Evolutionary conservation across 1,284 basidiomycete species (phyloP), one percentile per base, ranked within the genome.

Genomic region (Violaceomyces palustris): DNA sequence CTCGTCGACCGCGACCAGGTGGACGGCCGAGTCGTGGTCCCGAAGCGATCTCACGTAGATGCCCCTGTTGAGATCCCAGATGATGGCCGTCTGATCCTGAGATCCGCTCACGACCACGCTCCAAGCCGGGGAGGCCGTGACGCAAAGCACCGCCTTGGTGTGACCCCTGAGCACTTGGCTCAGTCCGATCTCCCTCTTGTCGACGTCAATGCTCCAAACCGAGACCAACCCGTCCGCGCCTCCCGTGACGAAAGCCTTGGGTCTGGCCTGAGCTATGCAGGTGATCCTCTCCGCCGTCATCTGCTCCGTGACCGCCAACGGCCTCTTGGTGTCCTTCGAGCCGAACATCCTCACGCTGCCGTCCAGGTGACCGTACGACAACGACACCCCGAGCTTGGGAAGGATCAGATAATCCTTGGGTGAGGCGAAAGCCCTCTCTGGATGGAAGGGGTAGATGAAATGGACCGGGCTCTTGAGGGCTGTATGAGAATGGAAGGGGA

Each of bases 31-130:
- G 0, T 62, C 73, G 28, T 61, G 61, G 27, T 60, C 62, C 9
- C 45, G 56, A 19, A 74, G 58, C 26, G 55, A 41, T 6, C 62
- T 55, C 2, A 70, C 60, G 32, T 65, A 64, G 9, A 50, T 43
- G 21, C 51, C 60, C 21, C 84, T 79, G 66, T 96, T 94, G 42
- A 89, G 78, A 70, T 96, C 92, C 92, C 92, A 97, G 6, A 94
- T 62, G 12, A 85, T 84, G 0, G 85, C 88, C 47, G 83, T 87
- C 1, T 87, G 85, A 61, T 94, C 89, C 58, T 81, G 79, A 6
- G 87, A 86, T 6, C 89, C 89, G 50, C 86, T 92, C 34, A 93
- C 81, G 12, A 84, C 80, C 17, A 92, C 67, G 2, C 86, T 87
- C 89, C 89, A 94, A 0, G 83, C 76, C 25, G 84, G 78, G 12